Conservation (phyloP, 768 basidiomycete genomes). For the Hypholoma sublateritium region DNA sequence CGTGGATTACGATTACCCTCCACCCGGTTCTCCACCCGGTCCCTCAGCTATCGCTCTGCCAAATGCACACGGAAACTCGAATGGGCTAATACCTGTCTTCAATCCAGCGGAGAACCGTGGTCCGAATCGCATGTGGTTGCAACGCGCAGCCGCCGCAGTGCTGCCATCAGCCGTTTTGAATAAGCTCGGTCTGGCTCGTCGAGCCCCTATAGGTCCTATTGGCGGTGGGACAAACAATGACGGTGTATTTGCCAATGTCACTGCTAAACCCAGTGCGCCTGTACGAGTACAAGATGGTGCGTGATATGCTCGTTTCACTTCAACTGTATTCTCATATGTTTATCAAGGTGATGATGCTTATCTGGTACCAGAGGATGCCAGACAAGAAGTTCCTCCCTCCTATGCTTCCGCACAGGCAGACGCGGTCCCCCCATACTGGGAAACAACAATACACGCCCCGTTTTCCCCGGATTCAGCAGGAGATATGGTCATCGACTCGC, state of each 20-base stretch:
- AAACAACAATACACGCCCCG: constrained; percentile 94
- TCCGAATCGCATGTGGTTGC: constrained; percentile 50
- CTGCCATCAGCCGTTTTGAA: constrained; percentile 52
- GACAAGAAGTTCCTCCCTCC: constrained; percentile 86
- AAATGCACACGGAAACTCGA: constrained; percentile 73
- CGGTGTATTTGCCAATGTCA: constrained; percentile 95
- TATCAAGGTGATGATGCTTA: constrained; percentile 65
- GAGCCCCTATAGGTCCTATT: constrained; percentile 41
- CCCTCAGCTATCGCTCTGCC: constrained; percentile 65
- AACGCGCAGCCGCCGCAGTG: constrained; percentile 52
- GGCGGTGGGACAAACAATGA: constrained; percentile 78
- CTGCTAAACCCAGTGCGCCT: constrained; percentile 76
- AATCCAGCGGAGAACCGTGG: constrained; percentile 29
- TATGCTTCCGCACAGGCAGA: constrained; percentile 92
- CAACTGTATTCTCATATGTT: not conserved
- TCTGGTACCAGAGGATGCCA: constrained; percentile 79
- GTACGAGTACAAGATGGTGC: constrained; percentile 60
- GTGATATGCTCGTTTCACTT: constrained; percentile 18
- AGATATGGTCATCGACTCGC: constrained; percentile 86
- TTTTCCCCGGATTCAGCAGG: constrained; percentile 61
- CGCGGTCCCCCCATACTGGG: constrained; percentile 97
- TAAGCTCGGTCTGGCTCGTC: constrained; percentile 42
- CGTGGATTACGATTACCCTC: constrained; percentile 77
- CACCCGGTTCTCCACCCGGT: constrained; percentile 78
- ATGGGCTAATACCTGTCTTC: constrained; percentile 62